Evolutionary conservation across 495 filamentous ascomycete species (phyloP), one percentile per base, ranked within the genome.

Genomic region (Hypoxylon rickii): DNA sequence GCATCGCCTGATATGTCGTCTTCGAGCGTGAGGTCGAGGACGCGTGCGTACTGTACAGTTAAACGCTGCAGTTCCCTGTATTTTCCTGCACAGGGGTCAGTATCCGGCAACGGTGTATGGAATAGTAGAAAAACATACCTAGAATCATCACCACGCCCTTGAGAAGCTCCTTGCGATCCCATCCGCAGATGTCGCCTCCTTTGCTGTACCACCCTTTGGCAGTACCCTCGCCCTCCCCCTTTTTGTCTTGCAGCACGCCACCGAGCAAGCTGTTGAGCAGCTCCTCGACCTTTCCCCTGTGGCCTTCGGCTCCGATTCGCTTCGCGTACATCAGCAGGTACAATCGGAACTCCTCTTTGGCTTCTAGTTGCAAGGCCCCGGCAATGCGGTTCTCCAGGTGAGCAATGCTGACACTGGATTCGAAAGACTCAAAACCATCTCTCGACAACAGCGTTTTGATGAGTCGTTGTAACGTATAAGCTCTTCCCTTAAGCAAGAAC

Each of bases 321-420:
- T 96, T 97, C 1, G 89, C 93, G 61, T 97, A 99, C 90, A 97
- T 97, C 58, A 90, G 86, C 4, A 97, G 71, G 64, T 96, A 96
- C 1, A 95, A 75, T 49, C 88, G 81, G 73, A 97, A 97, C 66
- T 97, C 94, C 31, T 96, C 92, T 58, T 84, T 86, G 0, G 92
- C 86, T 7, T 90, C 91, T 1, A 99, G 76, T 34, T 89, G 86
- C 49, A 94, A 66, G 4, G 94, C 91, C 8, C 90, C 94, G 8
- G 94, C 92, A 44, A 99, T 83, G 19, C 94, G 83, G 66, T 97
- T 97, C 73, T 99, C 94, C 18, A 99, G 76, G 73, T 99, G 94
- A 8, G 92, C 93, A 63, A 99, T 89, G 15, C 89, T 94, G 17
- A 96, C 91, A 18, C 80, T 86, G 17, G 90, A 86, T 67, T 97